phyloP scores from a whole-genome alignment of 1,139 yeast species.

The Yamadazyma sp. region DNA sequence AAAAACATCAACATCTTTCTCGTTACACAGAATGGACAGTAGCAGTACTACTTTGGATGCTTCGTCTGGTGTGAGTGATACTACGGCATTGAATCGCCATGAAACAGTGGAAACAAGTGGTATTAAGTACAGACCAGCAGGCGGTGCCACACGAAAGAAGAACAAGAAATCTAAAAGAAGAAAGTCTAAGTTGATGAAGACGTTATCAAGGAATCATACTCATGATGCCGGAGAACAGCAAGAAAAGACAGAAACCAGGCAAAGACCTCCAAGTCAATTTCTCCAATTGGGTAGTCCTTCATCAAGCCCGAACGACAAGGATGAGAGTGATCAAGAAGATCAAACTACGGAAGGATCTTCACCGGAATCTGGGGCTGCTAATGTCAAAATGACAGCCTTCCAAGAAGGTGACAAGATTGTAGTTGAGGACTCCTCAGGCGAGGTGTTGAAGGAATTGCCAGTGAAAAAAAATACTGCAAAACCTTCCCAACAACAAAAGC shows the following conservation, averaged over 20 bases:
- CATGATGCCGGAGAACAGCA: slow-evolving; percentile 23
- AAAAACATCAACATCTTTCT: slow-evolving; percentile 68
- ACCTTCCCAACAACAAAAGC: no score
- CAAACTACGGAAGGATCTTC: slow-evolving; percentile 5
- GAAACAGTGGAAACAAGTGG: slow-evolving; percentile 64
- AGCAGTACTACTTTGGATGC: slow-evolving; percentile 33
- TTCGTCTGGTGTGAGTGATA: slow-evolving; percentile 11
- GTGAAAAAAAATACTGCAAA: slow-evolving; percentile 11
- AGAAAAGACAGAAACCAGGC: slow-evolving; percentile 28
- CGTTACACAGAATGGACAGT: slow-evolving; percentile 80
- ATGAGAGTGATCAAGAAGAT: slow-evolving; percentile 8
- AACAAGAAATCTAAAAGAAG: slow-evolving; percentile 37
- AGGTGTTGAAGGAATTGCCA: slow-evolving; percentile 53
- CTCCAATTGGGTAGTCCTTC: slow-evolving; percentile 41
- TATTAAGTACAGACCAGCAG: slow-evolving; percentile 72
- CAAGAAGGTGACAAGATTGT: slow-evolving; percentile 70
- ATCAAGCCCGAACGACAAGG: slow-evolving; percentile 13
- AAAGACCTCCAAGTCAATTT: slow-evolving; percentile 42
- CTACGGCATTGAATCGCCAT: slow-evolving; percentile 18
- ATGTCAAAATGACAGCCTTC: slow-evolving; percentile 51
- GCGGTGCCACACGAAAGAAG: slow-evolving; percentile 63
- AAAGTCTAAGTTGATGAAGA: slow-evolving; percentile 30
- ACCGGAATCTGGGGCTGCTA: slow-evolving; percentile 5
- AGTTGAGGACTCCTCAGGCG: slow-evolving; percentile 83
- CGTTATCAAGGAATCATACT: slow-evolving; percentile 27